Percentiles rank a stretch among this genome's conserved stretches.
Conservation (phyloP, 495 filamentous ascomycete species). For the Durotheca rogersii region DNA sequence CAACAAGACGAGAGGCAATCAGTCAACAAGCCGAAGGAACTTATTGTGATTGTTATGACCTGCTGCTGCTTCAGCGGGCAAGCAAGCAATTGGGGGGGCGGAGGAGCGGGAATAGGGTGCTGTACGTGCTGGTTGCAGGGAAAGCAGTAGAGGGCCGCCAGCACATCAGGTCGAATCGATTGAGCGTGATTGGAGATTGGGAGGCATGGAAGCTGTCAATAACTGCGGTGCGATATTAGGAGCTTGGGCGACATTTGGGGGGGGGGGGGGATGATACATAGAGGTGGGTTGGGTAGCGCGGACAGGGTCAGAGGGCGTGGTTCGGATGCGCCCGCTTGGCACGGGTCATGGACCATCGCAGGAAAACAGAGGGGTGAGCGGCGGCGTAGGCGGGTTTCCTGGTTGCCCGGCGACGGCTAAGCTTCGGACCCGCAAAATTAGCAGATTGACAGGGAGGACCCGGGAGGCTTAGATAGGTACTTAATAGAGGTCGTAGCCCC, state of each 20-base stretch:
- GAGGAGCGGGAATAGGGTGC: neutral
- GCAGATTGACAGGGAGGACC: too few species aligned
- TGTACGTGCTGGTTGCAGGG: constrained; percentile 8
- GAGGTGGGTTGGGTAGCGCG: neutral
- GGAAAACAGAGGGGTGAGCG: constrained; percentile 30
- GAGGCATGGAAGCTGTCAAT: constrained; percentile 5
- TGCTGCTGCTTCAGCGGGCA: constrained; percentile 1
- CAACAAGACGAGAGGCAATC: constrained; percentile 18
- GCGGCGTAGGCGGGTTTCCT: neutral
- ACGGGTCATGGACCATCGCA: constrained; percentile 22
- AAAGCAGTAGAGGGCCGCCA: constrained; percentile 19
- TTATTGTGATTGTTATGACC: constrained; percentile 26
- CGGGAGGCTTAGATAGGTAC: too few species aligned
- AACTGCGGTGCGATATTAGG: constrained; percentile 17
- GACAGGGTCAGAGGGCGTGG: too few species aligned
- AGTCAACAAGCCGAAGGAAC: constrained; percentile 24
- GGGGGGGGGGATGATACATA: neutral
- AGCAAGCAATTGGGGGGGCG: constrained; percentile 13
- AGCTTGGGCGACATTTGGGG: constrained; percentile 26
- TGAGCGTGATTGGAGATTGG: constrained; percentile 28
- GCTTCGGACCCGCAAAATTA: constrained; percentile 11
- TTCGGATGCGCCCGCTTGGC: too few species aligned
- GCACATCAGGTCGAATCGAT: constrained; percentile 29
- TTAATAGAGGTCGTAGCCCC: too few species aligned
- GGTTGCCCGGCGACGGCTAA: constrained; percentile 29